A percentile compares a stretch with the other conserved stretches of the same genome.
Evolutionary conservation across 2,329 filamentous ascomycete species (phyloP).

Genomic region (Trichoderma sp.): DNA sequence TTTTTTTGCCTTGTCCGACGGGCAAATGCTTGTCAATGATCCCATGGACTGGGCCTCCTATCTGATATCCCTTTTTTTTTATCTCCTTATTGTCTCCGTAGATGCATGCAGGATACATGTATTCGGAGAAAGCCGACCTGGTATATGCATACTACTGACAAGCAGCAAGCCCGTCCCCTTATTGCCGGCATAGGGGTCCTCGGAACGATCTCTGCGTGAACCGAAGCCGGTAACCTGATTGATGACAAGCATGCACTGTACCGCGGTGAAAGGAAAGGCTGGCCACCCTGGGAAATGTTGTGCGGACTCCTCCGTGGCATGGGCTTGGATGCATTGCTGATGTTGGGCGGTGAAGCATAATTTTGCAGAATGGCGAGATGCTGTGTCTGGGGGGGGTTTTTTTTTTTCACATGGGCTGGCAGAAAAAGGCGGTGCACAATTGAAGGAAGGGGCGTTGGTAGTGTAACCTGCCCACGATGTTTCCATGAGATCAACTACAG

Average conservation of each 20-base stretch:
- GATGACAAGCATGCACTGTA: background rate
- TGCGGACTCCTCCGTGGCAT: background rate
- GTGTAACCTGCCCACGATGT: background rate
- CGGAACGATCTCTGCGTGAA: background rate
- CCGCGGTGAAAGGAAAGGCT: background rate
- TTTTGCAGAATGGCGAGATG: background rate
- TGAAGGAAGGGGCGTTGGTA: background rate
- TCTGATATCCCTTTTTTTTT: background rate
- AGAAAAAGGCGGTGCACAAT: background rate
- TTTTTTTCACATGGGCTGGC: background rate
- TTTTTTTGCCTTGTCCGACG: background rate
- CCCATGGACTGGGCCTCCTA: background rate
- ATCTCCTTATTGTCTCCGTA: background rate
- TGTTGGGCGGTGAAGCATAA: background rate
- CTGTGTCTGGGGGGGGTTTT: background rate
- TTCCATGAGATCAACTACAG: background rate
- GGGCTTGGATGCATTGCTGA: background rate
- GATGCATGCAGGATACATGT: background rate
- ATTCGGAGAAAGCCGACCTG: constrained; percentile 11
- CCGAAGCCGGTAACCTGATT: background rate
- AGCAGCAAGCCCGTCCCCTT: background rate
- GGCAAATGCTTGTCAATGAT: background rate
- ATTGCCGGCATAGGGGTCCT: background rate
- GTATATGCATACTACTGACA: background rate
- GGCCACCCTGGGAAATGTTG: background rate